A percentile compares a stretch with the other conserved stretches of the same genome.
phyloP scores from a whole-genome alignment of 495 filamentous ascomycete species.

The Talaromyces thailandensis region DNA sequence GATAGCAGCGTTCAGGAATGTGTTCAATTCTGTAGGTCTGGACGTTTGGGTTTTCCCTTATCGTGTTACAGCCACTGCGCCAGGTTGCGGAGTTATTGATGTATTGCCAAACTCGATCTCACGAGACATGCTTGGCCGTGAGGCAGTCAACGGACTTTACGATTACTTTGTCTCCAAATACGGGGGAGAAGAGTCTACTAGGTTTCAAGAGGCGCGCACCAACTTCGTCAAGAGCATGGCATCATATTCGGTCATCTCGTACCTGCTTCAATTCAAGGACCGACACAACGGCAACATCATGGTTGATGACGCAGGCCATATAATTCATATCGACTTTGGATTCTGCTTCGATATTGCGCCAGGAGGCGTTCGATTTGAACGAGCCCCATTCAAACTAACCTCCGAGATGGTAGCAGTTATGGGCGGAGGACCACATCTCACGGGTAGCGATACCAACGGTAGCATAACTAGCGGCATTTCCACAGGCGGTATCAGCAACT shows the following conservation, averaged over 20 bases:
- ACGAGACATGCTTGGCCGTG: constrained; percentile 94
- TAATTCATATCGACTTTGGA: constrained; percentile 98
- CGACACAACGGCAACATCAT: constrained; percentile 99
- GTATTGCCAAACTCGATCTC: constrained; percentile 96
- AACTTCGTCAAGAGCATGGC: constrained; percentile 99
- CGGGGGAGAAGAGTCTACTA: constrained; percentile 85
- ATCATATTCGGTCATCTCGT: constrained; percentile 97
- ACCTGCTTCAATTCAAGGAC: constrained; percentile 97
- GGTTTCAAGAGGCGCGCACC: constrained; percentile 88
- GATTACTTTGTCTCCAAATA: constrained; percentile 98
- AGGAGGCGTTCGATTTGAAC: constrained; percentile 92
- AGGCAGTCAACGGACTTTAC: constrained; percentile 95
- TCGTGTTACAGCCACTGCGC: constrained; percentile 95
- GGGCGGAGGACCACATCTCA: constrained; percentile 56
- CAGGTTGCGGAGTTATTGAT: constrained; percentile 96
- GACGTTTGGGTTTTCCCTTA: constrained; percentile 98
- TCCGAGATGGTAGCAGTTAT: constrained; percentile 97
- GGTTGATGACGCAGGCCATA: constrained; percentile 93
- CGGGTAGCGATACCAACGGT: constrained; percentile 16
- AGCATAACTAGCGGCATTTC: not conserved
- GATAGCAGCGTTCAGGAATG: constrained; percentile 93
- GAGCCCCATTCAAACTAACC: constrained; percentile 96
- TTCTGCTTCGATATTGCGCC: constrained; percentile 99
- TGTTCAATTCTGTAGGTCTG: constrained; percentile 87
- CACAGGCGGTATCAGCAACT: not conserved